Base-by-base conservation (phyloP, 2,329 filamentous ascomycete species). In the Cytospora leucostoma region DNA sequence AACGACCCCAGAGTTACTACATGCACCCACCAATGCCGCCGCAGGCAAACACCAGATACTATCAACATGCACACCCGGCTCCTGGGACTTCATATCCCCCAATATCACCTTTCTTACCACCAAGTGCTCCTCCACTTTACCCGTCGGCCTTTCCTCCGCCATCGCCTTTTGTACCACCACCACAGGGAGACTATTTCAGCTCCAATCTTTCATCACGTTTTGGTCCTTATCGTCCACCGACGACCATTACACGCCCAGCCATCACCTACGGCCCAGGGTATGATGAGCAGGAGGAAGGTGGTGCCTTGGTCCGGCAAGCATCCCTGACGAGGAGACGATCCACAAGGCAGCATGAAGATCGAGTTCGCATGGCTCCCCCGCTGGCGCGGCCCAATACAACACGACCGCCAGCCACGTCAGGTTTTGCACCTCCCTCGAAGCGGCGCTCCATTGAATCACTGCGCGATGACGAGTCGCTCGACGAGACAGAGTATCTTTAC, bases 361-460 rank as follows among this genome's bases (percentile, higher is more conserved):
- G 78, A 37, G 73, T 69, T 56, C 74, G 75, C 35, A 83, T 84
- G 81, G 82, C 83, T 27, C 82, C 82, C 12, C 81, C 81, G 4
- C 72, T 73, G 11, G 69, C 71, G 55, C 74, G 80, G 15, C 78
- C 77, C 10, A 70, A 69, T 56, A 74, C 71, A 53, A 74, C 71
- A 38, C 73, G 70, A 37, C 76, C 69, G 54, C 71, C 63, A 63
- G 69, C 69, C 59, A 59, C 51, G 32, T 73, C 67, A 34, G 69
- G 72, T 7, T 72, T 72, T 37, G 69, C 71, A 2, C 72, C 74
- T 1, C 72, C 74, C 11, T 55, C 66, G 68, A 74, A 62, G 10
- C 55, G 64, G 40, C 61, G 17, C 19, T 64, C 64, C 11, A 59
- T 66, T 21, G 54, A 64, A 17, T 63, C 60, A 19, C 19, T 57